Evolutionary conservation across 257 asterid species (phyloP).

Genomic region (Capsicum baccatum): DNA sequence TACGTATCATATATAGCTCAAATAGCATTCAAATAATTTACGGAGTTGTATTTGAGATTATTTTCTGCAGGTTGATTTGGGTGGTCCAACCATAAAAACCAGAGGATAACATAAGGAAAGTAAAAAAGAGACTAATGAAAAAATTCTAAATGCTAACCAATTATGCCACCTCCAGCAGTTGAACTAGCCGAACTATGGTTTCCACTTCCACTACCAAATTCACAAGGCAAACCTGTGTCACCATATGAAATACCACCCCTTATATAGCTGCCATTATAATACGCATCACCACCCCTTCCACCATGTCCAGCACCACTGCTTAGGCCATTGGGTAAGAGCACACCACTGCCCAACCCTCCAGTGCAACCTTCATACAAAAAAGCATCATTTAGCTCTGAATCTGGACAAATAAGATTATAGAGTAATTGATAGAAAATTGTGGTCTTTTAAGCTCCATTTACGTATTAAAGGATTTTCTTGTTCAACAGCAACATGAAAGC

Average conservation of each 20-base stretch:
- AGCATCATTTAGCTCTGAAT: conserved; percentile 27
- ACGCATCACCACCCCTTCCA: conserved; percentile 92
- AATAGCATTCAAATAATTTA: conserved; percentile 4
- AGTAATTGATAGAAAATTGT: conserved; percentile 22
- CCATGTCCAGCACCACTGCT: conserved; percentile 97
- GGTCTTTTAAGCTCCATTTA: not conserved
- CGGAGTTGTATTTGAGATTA: conserved; percentile 18
- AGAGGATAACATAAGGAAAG: not conserved
- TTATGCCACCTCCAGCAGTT: conserved; percentile 85
- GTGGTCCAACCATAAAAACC: conserved; percentile 3
- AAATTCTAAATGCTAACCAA: conserved; percentile 56
- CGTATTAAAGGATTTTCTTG: conserved; percentile 7
- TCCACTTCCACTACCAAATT: conserved; percentile 97
- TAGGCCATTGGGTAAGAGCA: conserved; percentile 66
- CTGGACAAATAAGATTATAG: not conserved
- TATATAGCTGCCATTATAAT: conserved; percentile 63
- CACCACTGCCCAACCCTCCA: conserved; percentile 84
- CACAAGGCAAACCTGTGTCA: conserved; percentile 79
- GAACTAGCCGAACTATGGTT: conserved; percentile 61
- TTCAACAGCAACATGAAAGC: not conserved
- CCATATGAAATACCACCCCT: conserved; percentile 79
- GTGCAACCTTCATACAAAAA: conserved; percentile 67
- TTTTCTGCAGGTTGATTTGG: conserved; percentile 12
- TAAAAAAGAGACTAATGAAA: conserved; percentile 21
- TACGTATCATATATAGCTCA: not conserved